Base-by-base conservation (phyloP, 176 grass and related monocot genomes). In the Saccharum officinarum region DNA sequence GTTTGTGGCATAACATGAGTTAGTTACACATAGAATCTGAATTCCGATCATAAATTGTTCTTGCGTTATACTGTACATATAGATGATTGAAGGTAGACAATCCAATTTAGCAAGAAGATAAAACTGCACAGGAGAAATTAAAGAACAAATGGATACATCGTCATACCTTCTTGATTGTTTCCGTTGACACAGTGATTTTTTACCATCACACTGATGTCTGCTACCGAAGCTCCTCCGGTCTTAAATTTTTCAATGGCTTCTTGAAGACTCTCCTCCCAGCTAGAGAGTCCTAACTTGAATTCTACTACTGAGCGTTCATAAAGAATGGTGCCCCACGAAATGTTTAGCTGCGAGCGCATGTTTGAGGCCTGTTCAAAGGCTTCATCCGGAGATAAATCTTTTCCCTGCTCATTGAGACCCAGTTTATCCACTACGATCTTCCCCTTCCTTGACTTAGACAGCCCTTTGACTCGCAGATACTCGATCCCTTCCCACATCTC, bases 271-370 rank as follows among this genome's bases (percentile, higher is more conserved):
- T 95, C 93, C 75, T 92, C 91, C 96, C 96, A 98, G 87, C 82
- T 90, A 33, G 86, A 62, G 74, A 94, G 79, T 15, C 93, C 93
- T 73, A 95, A 79, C 78, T 95, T 92, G 83, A 90, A 95, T 80
- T 95, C 96, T 67, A 98, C 83, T n/a, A 95, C 83, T 1, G 96
- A 98, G 1, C 93, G 88, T 68, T 95, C 93, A 72, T 98, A 98
- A 73, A 98, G 93, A 77, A 98, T 95, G 55, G 93, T 90, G 28
- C 91, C 96, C 96, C 96, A 98, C 37, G 92, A 84, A 81, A 95
- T 93, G 73, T 98, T 95, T 40, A 95, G 89, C 69, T 95, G 96
- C 77, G 93, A 92, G 72, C 87, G 81, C 86, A 95, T 83, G 38
- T 90, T 94, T 34, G 91, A 87, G 54, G 91, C 81, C 74, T 94